Base-by-base conservation (phyloP, 2,329 filamentous ascomycete species). In the Helotiales sp. region DNA sequence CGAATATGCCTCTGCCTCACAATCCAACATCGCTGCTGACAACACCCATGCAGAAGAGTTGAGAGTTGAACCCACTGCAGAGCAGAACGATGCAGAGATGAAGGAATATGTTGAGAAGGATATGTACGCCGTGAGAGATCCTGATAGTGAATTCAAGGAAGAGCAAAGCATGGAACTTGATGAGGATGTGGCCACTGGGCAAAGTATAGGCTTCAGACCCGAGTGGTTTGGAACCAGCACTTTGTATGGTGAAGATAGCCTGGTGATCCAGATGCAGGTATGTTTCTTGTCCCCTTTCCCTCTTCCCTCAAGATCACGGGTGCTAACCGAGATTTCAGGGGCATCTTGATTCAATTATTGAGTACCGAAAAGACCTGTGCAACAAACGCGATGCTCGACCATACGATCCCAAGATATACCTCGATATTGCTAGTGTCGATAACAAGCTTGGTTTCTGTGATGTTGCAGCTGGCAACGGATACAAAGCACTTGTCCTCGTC, bases 361-460 rank as follows among this genome's bases (percentile, higher is more conserved):
- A 52, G 5, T 61, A 57, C 25, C 62, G 56, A 13, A 46, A 60
- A 29, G 38, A 15, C 12, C 10, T 44, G 4, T 6, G 10, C 9
- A 24, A 25, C 24, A 5, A 24, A 12, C 40, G 40, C 24, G 40
- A 44, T 5, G 10, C 2, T 12, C 19, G 12, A 15, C 64, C 67
- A 0, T 66, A 70, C 42, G 58, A 69, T 19, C 65, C 66, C 1
- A 17, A 22, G 0, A 29, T 56, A 7, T 63, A 60, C 25, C 44
- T 69, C 7, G 47, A 63, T 4, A 50, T 69, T 2, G 50, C 49
- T 2, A n/a, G 25, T 2, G 29, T 63, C 2, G 50, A 67, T 24
- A 30, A 46, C 8, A 57, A 60, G 6, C 47, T 69, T 3, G 66
- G 66, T 2, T 71, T 69, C 19, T 53, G 48, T 5, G 68, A 70